Base-by-base conservation (phyloP, 495 filamentous ascomycete genomes). In the Saxophila tyrrhenica region DNA sequence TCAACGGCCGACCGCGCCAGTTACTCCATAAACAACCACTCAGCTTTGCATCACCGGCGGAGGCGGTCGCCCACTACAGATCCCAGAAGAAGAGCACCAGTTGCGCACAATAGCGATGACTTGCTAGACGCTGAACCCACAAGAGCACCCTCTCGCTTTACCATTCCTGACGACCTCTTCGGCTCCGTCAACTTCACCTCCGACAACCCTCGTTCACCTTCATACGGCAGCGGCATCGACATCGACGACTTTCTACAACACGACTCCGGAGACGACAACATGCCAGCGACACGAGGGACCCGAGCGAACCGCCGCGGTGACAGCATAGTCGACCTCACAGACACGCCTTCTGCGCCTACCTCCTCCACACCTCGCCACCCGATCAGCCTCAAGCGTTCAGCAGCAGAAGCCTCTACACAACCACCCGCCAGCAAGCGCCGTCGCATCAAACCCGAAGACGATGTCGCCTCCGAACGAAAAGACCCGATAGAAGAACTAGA, bases 401-500 rank as follows among this genome's bases (percentile, higher is more conserved):
- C 48, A 32, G 57, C 19, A 54, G 32, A 10, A 13, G 15, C 47
- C 5, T 16, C 32, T n/a, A n/a, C n/a, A n/a, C n/a, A n/a, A 45
- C 22, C 43, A 24, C 24, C 45, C 44, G 25, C n/a, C 38, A 38
- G 19, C 53, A 58, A 58, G 47, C 21, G 48, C 51, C 7, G 62
- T 9, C 19, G 20, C 19, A 48, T 16, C 3, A 75, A 48, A 58
- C 25, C 25, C 5, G 44, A 39, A 25, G 23, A 39, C 9, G 39
- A 50, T 19, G 16, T 20, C 20, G 47, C 50, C 7, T 35, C 29
- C 29, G 29, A 5, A 35, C 29, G 7, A 35, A 35, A 13, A 35
- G 29, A 35, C 5, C 29, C 5, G n/a, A 55, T 78, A 24, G 78
- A 81, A 51, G 62, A 76, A 3, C 71, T 85, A n/a, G 84, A 91